phyloP scores from a whole-genome alignment of 2,329 filamentous ascomycete genomes.

The Fusarium xylarioides region DNA sequence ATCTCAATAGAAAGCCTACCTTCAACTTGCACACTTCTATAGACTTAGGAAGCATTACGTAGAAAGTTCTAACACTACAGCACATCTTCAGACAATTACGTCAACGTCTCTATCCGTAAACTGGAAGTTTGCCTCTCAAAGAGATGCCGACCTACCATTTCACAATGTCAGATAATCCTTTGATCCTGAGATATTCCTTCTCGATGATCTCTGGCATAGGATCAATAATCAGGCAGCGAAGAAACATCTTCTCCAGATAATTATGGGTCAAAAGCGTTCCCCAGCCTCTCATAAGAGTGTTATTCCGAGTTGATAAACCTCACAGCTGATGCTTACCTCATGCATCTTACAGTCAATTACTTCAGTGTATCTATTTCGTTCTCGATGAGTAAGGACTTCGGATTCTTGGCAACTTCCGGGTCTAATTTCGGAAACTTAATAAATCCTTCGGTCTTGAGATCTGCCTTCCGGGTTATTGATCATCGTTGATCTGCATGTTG shows the following conservation, averaged over 20 bases:
- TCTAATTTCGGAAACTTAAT: neutral
- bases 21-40: no score
- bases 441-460: neutral
- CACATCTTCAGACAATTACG: no score
- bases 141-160: neutral
- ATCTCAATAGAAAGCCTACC: accelerated
- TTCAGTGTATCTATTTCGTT: neutral
- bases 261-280: neutral
- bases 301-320: neutral
- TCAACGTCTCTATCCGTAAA: neutral
- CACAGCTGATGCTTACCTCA: neutral
- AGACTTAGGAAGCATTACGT: neutral
- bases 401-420: neutral
- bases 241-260: neutral
- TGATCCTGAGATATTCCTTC: neutral
- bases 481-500: neutral
- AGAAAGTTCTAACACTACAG: neutral
- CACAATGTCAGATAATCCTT: neutral
- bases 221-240: neutral
- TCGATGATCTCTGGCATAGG: neutral
- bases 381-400: no score
- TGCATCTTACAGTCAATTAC: neutral
- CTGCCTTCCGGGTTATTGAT: neutral
- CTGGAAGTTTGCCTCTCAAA: neutral
- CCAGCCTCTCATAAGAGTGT: neutral